These are phyloP conservation scores for Amauroascus verrucosus DNA, from an alignment of 2,329 filamentous ascomycete species.

Conservation along the genomic window DNA sequence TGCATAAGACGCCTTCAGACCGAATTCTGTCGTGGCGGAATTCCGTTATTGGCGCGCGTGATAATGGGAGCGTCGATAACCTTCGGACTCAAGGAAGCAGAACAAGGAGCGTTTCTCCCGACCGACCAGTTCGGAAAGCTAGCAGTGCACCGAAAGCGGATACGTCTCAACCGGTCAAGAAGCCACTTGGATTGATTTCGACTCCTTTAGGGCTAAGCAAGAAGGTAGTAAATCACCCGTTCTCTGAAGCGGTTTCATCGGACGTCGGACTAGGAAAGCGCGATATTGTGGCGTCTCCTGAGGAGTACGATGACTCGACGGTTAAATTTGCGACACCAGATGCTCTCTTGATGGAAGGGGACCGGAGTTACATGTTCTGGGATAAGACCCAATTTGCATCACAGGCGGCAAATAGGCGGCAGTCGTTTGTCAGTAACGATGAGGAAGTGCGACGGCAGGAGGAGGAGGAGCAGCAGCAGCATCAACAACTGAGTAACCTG, in stretches of 20 bases:
- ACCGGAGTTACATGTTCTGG: constrained; percentile 47
- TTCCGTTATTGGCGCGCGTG: constrained; percentile 45
- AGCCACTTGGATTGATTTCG: background rate
- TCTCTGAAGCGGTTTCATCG: constrained; percentile 12
- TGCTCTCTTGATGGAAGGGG: constrained; percentile 42
- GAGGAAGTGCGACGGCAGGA: no score
- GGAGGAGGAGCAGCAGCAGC: no score
- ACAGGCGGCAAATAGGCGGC: constrained; percentile 24
- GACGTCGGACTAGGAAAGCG: background rate
- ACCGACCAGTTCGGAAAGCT: constrained; percentile 30
- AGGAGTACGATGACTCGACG: background rate
- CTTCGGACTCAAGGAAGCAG: constrained; percentile 23
- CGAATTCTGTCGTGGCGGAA: constrained; percentile 85
- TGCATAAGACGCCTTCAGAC: constrained; percentile 50
- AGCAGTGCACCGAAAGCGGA: constrained; percentile 3
- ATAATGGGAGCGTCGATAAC: constrained; percentile 41
- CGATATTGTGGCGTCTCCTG: background rate
- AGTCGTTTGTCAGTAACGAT: constrained; percentile 9
- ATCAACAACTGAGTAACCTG: background rate
- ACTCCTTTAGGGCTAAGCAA: background rate
- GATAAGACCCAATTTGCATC: constrained; percentile 36
- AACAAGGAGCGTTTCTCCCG: constrained; percentile 41
- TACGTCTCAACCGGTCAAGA: constrained; percentile 17
- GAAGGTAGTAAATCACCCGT: background rate
- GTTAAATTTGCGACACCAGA: background rate